phyloP scores from a whole-genome alignment of 768 basidiomycete genomes.

The Tubosaeta sp. region DNA sequence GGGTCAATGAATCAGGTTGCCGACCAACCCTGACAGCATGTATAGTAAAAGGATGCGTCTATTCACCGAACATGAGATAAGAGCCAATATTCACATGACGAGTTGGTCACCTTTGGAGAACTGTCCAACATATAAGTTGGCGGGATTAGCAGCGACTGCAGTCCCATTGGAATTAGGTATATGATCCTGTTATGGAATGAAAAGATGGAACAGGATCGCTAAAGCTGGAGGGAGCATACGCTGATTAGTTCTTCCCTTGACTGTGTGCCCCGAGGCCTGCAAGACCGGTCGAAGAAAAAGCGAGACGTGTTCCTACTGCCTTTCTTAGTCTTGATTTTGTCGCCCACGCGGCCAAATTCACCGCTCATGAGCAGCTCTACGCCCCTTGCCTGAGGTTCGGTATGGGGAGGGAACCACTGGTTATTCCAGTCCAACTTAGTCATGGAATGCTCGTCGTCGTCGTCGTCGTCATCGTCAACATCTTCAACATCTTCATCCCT shows the following conservation, averaged over 20 bases:
- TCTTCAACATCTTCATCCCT: slow-evolving; percentile 43
- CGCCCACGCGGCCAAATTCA: slow-evolving; percentile 69
- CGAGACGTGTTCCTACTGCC: slow-evolving; percentile 47
- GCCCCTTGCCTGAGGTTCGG: slow-evolving; percentile 61
- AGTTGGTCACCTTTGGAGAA: slow-evolving; percentile 59
- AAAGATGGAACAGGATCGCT: not conserved
- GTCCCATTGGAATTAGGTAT: slow-evolving; percentile 80
- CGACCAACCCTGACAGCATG: slow-evolving; percentile 71
- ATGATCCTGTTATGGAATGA: slow-evolving; percentile 44
- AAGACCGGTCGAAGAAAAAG: slow-evolving; percentile 41
- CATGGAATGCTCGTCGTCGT: slow-evolving; percentile 27
- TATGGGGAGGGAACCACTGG: slow-evolving; percentile 38
- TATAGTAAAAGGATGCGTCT: slow-evolving; percentile 93
- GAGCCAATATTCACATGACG: not conserved
- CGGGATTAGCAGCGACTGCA: slow-evolving; percentile 65
- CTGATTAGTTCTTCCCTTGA: slow-evolving; percentile 51
- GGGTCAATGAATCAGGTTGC: not conserved
- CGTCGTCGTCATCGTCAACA: slow-evolving; percentile 32
- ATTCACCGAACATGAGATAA: not conserved
- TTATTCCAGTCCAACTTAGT: slow-evolving; percentile 23
- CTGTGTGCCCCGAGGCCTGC: slow-evolving; percentile 28
- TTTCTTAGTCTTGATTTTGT: slow-evolving; percentile 42
- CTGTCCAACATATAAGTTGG: slow-evolving; percentile 83
- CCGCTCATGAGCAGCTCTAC: slow-evolving; percentile 65
- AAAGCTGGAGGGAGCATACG: slow-evolving; percentile 37